Conservation (phyloP, 768 basidiomycete species). For the Phanerochaete carnosa region DNA sequence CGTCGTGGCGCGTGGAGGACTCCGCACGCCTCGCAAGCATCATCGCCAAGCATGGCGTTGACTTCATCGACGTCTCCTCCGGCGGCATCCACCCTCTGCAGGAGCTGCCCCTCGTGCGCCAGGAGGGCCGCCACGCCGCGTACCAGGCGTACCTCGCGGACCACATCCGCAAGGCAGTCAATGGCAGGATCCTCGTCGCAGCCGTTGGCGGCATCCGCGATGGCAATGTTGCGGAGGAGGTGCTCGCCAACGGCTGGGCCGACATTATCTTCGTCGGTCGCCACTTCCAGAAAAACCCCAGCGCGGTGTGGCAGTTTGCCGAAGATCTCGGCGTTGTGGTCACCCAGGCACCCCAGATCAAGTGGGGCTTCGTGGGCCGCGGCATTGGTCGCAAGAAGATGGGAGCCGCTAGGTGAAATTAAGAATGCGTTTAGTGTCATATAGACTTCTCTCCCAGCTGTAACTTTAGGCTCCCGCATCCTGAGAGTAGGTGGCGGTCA, state of each 20-base stretch:
- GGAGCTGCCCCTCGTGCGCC: constrained; percentile 34
- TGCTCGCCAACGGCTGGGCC: constrained; percentile 52
- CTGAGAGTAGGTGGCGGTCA: too few relatives aligned
- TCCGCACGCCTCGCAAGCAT: constrained; percentile 55
- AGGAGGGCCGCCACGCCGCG: background rate
- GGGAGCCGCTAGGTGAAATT: too few relatives aligned
- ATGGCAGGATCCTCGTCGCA: constrained; percentile 42
- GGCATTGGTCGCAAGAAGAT: background rate
- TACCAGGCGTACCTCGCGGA: constrained; percentile 16
- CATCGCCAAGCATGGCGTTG: constrained; percentile 62
- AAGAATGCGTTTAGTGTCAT: too few relatives aligned
- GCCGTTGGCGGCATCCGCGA: constrained; percentile 58
- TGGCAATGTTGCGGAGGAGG: constrained; percentile 51
- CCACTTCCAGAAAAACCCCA: constrained; percentile 61
- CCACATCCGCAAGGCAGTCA: constrained; percentile 40
- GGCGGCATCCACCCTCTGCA: constrained; percentile 56
- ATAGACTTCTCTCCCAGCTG: too few relatives aligned
- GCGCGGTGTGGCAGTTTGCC: constrained; percentile 45
- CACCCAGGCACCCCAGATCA: constrained; percentile 49
- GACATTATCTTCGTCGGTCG: constrained; percentile 41
- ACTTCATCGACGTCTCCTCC: constrained; percentile 70
- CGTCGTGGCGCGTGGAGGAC: constrained; percentile 68
- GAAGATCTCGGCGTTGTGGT: constrained; percentile 50
- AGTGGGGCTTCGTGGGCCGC: constrained; percentile 34
- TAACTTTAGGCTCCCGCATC: too few relatives aligned